These are phyloP conservation scores for Neoboletus brunneissimus DNA, from an alignment of 768 basidiomycete species.

Conservation along the genomic window DNA sequence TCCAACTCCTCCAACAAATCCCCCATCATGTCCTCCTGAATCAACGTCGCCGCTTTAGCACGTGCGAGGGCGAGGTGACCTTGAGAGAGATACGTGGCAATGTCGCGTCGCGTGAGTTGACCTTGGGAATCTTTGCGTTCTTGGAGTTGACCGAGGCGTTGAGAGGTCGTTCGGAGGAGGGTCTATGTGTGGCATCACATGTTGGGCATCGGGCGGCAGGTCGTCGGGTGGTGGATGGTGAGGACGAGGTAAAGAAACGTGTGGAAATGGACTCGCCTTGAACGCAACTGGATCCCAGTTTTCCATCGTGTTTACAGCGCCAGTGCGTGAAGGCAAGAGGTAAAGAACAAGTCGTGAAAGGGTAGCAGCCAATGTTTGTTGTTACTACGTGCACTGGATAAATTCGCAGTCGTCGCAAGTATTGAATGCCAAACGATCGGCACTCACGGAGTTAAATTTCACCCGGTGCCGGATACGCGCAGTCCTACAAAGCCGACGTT, in stretches of 20 bases:
- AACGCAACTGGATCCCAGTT: constrained; percentile 31
- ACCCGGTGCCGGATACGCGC: not conserved
- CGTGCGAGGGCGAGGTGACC: constrained; percentile 62
- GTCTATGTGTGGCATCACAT: constrained; percentile 37
- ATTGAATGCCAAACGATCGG: not conserved
- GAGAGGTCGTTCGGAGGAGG: constrained; percentile 60
- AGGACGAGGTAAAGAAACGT: not conserved
- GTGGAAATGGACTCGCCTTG: constrained; percentile 24
- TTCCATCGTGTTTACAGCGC: constrained; percentile 17
- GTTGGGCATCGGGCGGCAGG: not conserved
- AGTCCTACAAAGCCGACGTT: not conserved
- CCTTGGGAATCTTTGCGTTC: constrained; percentile 65
- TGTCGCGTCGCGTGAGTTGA: constrained; percentile 61
- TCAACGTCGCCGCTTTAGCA: constrained; percentile 66
- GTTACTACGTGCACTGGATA: not conserved
- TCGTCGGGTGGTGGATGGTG: not conserved
- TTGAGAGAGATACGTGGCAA: constrained; percentile 62
- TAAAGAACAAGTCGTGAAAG: not conserved
- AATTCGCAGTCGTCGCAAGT: not conserved
- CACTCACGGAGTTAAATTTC: not conserved
- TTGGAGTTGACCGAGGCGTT: constrained; percentile 66
- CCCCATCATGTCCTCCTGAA: constrained; percentile 58
- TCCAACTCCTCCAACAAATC: constrained; percentile 66
- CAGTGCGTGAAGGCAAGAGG: not conserved
- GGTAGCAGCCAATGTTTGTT: not conserved